Base-by-base conservation (phyloP, 106 monocot genomes). In the Acanthochlamys bracteata region DNA sequence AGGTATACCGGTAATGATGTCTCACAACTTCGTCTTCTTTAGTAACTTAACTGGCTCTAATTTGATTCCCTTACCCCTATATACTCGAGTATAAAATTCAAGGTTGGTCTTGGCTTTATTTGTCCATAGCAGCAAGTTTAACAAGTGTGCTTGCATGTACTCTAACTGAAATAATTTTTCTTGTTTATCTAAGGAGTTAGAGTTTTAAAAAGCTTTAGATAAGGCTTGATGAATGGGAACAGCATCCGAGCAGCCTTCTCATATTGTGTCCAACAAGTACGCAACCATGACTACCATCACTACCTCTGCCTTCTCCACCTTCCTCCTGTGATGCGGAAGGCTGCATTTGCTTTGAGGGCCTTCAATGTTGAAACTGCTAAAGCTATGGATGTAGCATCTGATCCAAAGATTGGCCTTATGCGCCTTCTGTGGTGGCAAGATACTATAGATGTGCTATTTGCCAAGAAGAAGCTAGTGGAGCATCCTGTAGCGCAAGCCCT, bases 371-470 rank as follows among this genome's bases (percentile, higher is more conserved):
- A 96, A 69, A 96, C 87, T 17, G 69, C 95, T 13, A 70, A 82
- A 41, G 84, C 90, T 12, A 88, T 90, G 90, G 95, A 96, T 64
- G 68, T 88, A 7, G 75, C 84, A 7, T 90, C 95, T 8, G 76
- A 96, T 41, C 90, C 90, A 13, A 84, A 76, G 69, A 78, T 77
- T 15, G 95, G 90, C 24, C 87, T 96, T 24, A 90, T 96, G 90
- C 95, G 90, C 51, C 87, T 96, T 27, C 64, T 96, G 6, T 96
- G 90, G 90, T 96, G 95, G 95, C 82, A 88, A 57, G 90, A 96
- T 40, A 78, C 76, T 15, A 27, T 96, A 6, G 90, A 87, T 47
- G 82, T 82, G 39, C 75, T 96, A 65, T 84, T 69, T 53, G 45
- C 82, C n/a, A n/a, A n/a, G 3, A 74, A 69, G 40, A 90, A 83